Percentiles rank a stretch among this genome's conserved stretches.
phyloP scores from a whole-genome alignment of 495 filamentous ascomycete species.

The Tuber magnatum region DNA sequence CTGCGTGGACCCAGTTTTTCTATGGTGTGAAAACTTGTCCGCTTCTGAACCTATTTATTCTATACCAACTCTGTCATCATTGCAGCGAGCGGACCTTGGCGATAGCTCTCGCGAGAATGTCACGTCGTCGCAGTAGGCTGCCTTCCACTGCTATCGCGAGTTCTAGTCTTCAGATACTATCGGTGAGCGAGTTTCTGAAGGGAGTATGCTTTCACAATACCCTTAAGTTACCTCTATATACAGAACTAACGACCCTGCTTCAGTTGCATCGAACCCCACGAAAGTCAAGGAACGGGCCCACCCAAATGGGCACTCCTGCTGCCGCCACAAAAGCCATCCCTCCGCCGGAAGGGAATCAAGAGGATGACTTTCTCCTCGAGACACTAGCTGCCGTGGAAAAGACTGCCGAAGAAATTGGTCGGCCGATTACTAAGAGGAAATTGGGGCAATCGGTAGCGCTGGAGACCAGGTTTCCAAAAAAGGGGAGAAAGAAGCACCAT shows the following conservation, averaged over 20 bases:
- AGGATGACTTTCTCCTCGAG: conserved; percentile 18
- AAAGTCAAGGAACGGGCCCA: conserved; percentile 10
- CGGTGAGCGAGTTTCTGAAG: conserved; percentile 19
- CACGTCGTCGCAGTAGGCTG: conserved; percentile 29
- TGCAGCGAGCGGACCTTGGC: neutral
- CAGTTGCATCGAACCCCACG: conserved; percentile 16
- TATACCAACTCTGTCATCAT: neutral
- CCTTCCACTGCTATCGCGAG: neutral
- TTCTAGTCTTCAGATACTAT: conserved; percentile 4
- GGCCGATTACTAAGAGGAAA: conserved; percentile 6
- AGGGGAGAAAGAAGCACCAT: conserved; percentile 26
- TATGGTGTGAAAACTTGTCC: neutral
- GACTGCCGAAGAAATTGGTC: neutral
- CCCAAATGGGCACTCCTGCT: neutral
- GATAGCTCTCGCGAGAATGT: conserved; percentile 10
- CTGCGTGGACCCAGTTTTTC: neutral
- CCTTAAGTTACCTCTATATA: neutral
- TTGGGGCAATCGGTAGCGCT: conserved; percentile 5
- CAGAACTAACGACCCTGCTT: neutral
- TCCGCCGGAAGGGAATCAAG: conserved; percentile 3
- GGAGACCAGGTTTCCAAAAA: conserved; percentile 2
- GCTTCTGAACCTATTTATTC: neutral
- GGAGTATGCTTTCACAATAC: conserved; percentile 11
- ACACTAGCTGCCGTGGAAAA: conserved; percentile 13
- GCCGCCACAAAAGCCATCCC: neutral